Conservation (phyloP, 768 basidiomycete genomes). For the Rhodotorula kratochvilovae region DNA sequence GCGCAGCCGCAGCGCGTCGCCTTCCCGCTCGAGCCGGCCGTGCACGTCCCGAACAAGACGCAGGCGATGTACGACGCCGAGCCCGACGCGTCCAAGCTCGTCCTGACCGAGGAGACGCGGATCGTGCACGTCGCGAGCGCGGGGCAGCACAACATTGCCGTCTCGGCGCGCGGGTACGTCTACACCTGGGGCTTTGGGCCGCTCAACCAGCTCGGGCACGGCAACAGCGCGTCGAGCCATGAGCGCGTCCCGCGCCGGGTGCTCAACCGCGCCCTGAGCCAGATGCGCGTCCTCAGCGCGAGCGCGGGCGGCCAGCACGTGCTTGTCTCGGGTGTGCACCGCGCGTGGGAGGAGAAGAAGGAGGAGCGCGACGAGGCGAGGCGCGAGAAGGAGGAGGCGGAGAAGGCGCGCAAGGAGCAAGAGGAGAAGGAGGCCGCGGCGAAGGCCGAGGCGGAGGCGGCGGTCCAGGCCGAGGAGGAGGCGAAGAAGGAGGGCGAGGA, state of each 20-base stretch:
- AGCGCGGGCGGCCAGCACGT: slow-evolving; percentile 50
- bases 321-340: slow-evolving; percentile 39
- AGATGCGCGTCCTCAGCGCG: slow-evolving; percentile 43
- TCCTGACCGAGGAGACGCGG: slow-evolving; percentile 41
- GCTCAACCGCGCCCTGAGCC: slow-evolving; percentile 36
- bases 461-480: neutral
- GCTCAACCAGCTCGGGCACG: slow-evolving; percentile 50
- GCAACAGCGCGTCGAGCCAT: slow-evolving; percentile 43
- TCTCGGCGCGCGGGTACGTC: slow-evolving; percentile 48
- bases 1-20: slow-evolving; percentile 46
- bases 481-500: neutral
- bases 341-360: slow-evolving; percentile 12
- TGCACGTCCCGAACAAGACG: slow-evolving; percentile 37
- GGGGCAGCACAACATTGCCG: slow-evolving; percentile 50
- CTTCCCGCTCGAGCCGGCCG: slow-evolving; percentile 49
- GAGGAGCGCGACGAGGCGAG: neutral
- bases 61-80: slow-evolving; percentile 41
- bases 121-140: slow-evolving; percentile 50
- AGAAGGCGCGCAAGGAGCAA: neutral
- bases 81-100: neutral
- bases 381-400: neutral
- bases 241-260: slow-evolving; percentile 46
- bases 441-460: neutral
- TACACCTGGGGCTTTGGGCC: slow-evolving; percentile 52
- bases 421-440: neutral